A percentile compares a stretch with the other conserved stretches of the same genome.
Evolutionary conservation across 2,329 filamentous ascomycete species (phyloP).

Genomic region (Elsinoe batatas): DNA sequence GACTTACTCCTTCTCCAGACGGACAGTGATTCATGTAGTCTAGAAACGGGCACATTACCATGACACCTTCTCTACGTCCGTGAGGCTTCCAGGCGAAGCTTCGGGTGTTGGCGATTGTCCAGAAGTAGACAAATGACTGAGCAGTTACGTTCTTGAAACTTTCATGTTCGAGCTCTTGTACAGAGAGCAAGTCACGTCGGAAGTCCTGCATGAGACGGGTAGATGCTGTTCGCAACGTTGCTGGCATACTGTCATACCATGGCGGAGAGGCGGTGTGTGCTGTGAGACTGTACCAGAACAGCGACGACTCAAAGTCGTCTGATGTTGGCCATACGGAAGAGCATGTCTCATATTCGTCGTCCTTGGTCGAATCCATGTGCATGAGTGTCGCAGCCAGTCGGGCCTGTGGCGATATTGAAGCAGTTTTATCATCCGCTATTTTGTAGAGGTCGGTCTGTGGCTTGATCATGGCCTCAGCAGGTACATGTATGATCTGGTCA

Average conservation of each 20-base stretch:
- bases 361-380: not conserved
- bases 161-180: slow-evolving; percentile 23
- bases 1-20: slow-evolving; percentile 28
- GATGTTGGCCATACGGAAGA: slow-evolving; percentile 55
- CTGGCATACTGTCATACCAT: slow-evolving; percentile 37
- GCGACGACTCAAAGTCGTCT: slow-evolving; percentile 47
- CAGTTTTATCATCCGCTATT: slow-evolving; percentile 18
- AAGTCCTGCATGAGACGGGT: slow-evolving; percentile 25
- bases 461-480: slow-evolving; percentile 53
- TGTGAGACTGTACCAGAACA: slow-evolving; percentile 34
- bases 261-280: not conserved
- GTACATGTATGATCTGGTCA: slow-evolving; percentile 56
- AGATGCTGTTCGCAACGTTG: slow-evolving; percentile 26
- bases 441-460: slow-evolving; percentile 47
- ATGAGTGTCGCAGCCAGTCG: slow-evolving; percentile 49
- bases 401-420: slow-evolving; percentile 43
- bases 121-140: slow-evolving; percentile 44
- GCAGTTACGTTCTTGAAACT: slow-evolving; percentile 24
- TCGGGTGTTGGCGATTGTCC: slow-evolving; percentile 52
- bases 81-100: slow-evolving; percentile 48
- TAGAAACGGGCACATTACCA: slow-evolving; percentile 61
- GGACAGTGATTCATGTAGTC: slow-evolving; percentile 57
- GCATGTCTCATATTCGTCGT: slow-evolving; percentile 42
- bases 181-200: slow-evolving; percentile 19
- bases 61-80: slow-evolving; percentile 45